Evolutionary conservation across 2,329 filamentous ascomycete genomes (phyloP).

Genomic region (Huntiella omanensis): DNA sequence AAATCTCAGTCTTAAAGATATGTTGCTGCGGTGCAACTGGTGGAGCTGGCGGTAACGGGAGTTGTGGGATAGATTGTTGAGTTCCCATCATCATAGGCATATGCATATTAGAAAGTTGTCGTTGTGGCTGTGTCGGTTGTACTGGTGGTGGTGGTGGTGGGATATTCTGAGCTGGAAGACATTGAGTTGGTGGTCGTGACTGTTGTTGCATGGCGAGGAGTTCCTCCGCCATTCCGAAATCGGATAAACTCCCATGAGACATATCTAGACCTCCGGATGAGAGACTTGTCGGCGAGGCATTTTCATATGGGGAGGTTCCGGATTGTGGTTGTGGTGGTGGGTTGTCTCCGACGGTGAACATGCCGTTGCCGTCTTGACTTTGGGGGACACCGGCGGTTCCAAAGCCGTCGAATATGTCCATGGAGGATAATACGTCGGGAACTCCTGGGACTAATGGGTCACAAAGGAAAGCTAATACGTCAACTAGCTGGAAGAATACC

Average conservation of each 20-base stretch:
- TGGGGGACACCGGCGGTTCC: slow-evolving; percentile 43
- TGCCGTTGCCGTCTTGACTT: slow-evolving; percentile 18
- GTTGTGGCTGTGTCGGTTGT: too few relatives aligned
- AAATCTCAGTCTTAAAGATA: too few relatives aligned
- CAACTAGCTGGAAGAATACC: slow-evolving; percentile 55
- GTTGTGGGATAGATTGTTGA: too few relatives aligned
- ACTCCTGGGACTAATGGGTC: slow-evolving; percentile 41
- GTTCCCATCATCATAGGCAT: too few relatives aligned
- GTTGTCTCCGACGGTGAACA: slow-evolving; percentile 7
- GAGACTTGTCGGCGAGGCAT: slow-evolving; percentile 8
- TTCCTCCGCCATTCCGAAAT: slow-evolving; percentile 7
- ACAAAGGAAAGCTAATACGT: slow-evolving; percentile 44
- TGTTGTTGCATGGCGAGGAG: slow-evolving; percentile 10
- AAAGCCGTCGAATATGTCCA: slow-evolving; percentile 49
- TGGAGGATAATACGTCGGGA: slow-evolving; percentile 32
- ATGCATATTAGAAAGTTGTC: too few relatives aligned
- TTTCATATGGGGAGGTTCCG: slow-evolving; percentile 9
- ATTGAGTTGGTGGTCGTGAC: not conserved
- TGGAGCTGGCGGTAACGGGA: too few relatives aligned
- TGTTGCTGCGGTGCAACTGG: too few relatives aligned
- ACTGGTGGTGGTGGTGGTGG: too few relatives aligned
- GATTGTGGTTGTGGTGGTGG: slow-evolving; percentile 1
- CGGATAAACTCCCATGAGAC: slow-evolving; percentile 5
- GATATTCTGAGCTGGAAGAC: too few relatives aligned
- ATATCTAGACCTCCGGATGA: slow-evolving; percentile 9